Evolutionary conservation across 495 filamentous ascomycete species (phyloP).

Genomic region (Hyaloscypha variabilis): DNA sequence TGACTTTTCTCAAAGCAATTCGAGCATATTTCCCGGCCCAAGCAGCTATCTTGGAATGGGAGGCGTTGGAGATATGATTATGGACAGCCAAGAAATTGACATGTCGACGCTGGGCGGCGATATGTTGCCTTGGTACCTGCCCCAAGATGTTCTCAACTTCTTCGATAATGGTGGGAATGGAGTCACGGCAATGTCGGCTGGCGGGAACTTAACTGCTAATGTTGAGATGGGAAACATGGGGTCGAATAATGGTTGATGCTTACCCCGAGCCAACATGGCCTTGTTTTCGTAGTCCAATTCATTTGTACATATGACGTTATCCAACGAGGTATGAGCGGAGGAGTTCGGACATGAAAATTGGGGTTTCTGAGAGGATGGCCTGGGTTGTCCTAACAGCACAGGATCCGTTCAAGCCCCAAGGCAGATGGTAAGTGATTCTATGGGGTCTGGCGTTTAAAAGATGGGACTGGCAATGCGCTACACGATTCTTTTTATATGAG

Average conservation of each 20-base stretch:
- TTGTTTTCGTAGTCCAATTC: neutral
- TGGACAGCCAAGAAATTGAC: slow-evolving; percentile 72
- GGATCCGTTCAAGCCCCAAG: neutral
- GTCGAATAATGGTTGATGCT: neutral
- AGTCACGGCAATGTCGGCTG: neutral
- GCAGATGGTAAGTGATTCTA: neutral
- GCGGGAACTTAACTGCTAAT: neutral
- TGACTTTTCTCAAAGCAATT: slow-evolving; percentile 35
- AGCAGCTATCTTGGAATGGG: slow-evolving; percentile 38
- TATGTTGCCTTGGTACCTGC: slow-evolving; percentile 72
- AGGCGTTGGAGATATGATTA: slow-evolving; percentile 59
- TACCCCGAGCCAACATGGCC: neutral
- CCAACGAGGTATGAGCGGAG: neutral
- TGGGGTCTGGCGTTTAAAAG: neutral
- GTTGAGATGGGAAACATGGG: slow-evolving; percentile 3
- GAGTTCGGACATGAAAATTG: neutral
- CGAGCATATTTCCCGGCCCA: slow-evolving; percentile 31
- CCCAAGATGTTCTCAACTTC: slow-evolving; percentile 61
- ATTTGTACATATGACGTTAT: neutral
- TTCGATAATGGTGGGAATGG: slow-evolving; percentile 39
- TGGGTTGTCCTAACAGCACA: neutral
- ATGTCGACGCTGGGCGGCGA: slow-evolving; percentile 57
- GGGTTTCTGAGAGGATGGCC: neutral
- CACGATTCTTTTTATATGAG: neutral
- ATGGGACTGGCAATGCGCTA: neutral